phyloP scores from a whole-genome alignment of 371 early-diverging fungal genomes.

The Cladochytrium tenue region DNA sequence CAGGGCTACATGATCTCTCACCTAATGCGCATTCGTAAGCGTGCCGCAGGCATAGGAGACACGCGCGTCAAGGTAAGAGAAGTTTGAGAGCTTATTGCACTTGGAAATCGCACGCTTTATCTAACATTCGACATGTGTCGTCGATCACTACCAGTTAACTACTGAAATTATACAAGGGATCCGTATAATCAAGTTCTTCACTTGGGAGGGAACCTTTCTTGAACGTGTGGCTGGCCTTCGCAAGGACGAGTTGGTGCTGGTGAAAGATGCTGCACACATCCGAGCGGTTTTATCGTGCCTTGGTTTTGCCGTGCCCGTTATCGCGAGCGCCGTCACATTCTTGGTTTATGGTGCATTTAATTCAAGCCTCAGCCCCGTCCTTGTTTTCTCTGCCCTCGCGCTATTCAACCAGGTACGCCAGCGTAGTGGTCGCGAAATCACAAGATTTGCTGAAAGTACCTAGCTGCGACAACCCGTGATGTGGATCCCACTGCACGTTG shows the following conservation, averaged over 20 bases:
- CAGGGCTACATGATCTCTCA: slow-evolving; percentile 25
- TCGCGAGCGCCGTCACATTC: slow-evolving; percentile 23
- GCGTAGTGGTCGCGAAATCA: too few species aligned
- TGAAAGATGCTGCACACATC: slow-evolving; percentile 21
- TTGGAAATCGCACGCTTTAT: too few species aligned
- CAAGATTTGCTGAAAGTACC: not conserved
- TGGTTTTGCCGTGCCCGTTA: slow-evolving; percentile 25
- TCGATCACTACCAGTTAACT: too few species aligned
- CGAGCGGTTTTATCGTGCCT: slow-evolving; percentile 14
- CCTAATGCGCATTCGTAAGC: slow-evolving; percentile 17
- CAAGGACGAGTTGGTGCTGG: slow-evolving; percentile 41
- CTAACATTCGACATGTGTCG: too few species aligned
- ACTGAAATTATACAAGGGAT: slow-evolving; percentile 38
- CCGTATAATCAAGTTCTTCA: slow-evolving; percentile 40
- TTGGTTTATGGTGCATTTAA: slow-evolving; percentile 21
- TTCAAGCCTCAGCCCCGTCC: slow-evolving; percentile 4
- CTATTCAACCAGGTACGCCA: slow-evolving; percentile 28
- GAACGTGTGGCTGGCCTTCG: slow-evolving; percentile 53
- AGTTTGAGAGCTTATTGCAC: too few species aligned
- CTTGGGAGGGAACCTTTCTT: slow-evolving; percentile 34
- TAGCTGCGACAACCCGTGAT: slow-evolving; percentile 29
- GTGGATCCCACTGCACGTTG: slow-evolving; percentile 29
- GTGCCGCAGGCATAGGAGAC: slow-evolving; percentile 27
- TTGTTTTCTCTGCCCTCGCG: slow-evolving; percentile 28
- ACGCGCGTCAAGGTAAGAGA: slow-evolving; percentile 31